Evolutionary conservation across 345 rosid species (phyloP).

Genomic region (Gossypium ekmanianum): DNA sequence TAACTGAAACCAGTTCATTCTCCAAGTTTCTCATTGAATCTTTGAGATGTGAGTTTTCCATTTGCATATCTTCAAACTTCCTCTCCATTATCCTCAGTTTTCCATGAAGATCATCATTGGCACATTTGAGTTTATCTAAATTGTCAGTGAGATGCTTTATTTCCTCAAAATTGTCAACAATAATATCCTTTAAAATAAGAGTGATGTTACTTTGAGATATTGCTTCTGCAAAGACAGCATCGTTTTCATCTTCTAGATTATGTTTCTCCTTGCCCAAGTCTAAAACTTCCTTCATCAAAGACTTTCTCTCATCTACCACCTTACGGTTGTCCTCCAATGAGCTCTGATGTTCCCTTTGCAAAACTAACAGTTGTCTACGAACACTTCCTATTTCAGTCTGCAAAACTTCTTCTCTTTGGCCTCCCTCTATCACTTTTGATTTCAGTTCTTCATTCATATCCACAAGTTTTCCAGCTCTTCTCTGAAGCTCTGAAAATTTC

Average conservation of each 20-base stretch:
- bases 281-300: slow-evolving; percentile 38
- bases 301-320: slow-evolving; percentile 43
- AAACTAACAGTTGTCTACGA: slow-evolving; percentile 39
- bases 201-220: slow-evolving; percentile 54
- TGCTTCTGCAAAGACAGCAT: slow-evolving; percentile 42
- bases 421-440: slow-evolving; percentile 45
- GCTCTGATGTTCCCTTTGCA: slow-evolving; percentile 38
- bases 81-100: slow-evolving; percentile 42
- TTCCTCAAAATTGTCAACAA: slow-evolving; percentile 44
- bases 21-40: slow-evolving; percentile 34
- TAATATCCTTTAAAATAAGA: slow-evolving; percentile 41
- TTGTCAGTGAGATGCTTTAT: slow-evolving; percentile 38
- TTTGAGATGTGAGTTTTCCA: slow-evolving; percentile 36
- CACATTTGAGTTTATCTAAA: slow-evolving; percentile 38
- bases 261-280: slow-evolving; percentile 45
- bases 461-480: slow-evolving; percentile 36
- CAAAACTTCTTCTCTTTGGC: slow-evolving; percentile 53
- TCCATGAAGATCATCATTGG: slow-evolving; percentile 49
- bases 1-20: slow-evolving; percentile 37
- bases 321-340: slow-evolving; percentile 49
- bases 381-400: slow-evolving; percentile 47
- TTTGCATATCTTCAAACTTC: slow-evolving; percentile 36
- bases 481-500: slow-evolving; percentile 42
- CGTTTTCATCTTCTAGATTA: slow-evolving; percentile 60
- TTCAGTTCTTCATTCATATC: slow-evolving; percentile 47